Evolutionary conservation across 768 basidiomycete genomes (phyloP), one percentile per base, ranked within the genome.

Genomic region (Aureoboletus auriporus): DNA sequence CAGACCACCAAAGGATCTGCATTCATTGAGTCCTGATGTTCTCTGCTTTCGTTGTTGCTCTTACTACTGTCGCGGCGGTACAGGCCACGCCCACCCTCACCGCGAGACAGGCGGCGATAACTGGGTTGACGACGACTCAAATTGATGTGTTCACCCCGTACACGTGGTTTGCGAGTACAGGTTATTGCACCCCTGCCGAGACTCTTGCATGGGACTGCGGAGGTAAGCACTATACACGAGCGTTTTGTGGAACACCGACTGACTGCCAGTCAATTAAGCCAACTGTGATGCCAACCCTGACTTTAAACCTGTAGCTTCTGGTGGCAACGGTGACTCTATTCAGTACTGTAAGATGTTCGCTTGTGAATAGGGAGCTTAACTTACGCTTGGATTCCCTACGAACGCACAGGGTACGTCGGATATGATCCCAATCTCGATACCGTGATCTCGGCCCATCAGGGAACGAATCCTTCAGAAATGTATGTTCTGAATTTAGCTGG

Each of bases 161-260:
- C 65, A 73, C 77, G 0, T 66, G 62, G 47, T 81, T 75, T 53
- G 78, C 82, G 1, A 73, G 74, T 31, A 60, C 78, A 9, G 80
- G 69, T 1, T 77, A 78, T 53, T 84, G 82, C 47, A 44, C 61
- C 13, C 64, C 78, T 6, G 44, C 70, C 4, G 45, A 63, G 35
- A 77, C 74, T 23, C 53, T 73, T 36, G 66, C 69, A 17, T 83
- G 81, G 79, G 59, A 71, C 28, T 83, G 82, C 61, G 83, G 82
- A 63, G 52, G 79, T 78, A 52, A 46, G 72, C 65, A 13, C 33
- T 38, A 9, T 40, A 13, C 17, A 30, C 5, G 20, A 17, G n/a
- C 1, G 0, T 1, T 46, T 9, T 23, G 9, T 17, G 12, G 16
- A 36, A 40, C 13, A 23, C 26, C 45, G 27, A 53, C 17, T 28